Conservation (phyloP, 2,329 filamentous ascomycete genomes). For the Annulohypoxylon truncatum region DNA sequence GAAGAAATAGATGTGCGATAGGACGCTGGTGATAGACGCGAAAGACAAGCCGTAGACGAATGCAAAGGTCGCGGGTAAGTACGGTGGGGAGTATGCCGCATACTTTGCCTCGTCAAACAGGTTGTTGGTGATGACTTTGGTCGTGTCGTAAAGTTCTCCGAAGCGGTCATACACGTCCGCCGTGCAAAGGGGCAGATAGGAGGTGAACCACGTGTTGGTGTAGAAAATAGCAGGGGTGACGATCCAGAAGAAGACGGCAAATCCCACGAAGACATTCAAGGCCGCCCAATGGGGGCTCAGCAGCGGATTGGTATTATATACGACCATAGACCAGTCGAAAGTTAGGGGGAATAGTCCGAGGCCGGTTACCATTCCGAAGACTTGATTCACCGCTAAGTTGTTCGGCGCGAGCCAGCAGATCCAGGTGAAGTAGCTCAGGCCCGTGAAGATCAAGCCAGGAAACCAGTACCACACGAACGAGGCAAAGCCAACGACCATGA, state of each 20-base stretch:
- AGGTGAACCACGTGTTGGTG: slow-evolving; percentile 62
- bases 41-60: slow-evolving; percentile 48
- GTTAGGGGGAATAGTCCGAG: slow-evolving; percentile 56
- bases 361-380: slow-evolving; percentile 61
- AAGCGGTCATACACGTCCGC: slow-evolving; percentile 66
- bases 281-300: slow-evolving; percentile 59
- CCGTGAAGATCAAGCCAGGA: slow-evolving; percentile 60
- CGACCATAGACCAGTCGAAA: slow-evolving; percentile 55
- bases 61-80: slow-evolving; percentile 44
- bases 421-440: slow-evolving; percentile 59
- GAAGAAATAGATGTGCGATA: slow-evolving; percentile 59
- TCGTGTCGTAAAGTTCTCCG: slow-evolving; percentile 61
- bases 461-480: slow-evolving; percentile 63
- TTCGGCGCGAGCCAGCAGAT: slow-evolving; percentile 62
- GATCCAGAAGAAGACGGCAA: slow-evolving; percentile 60
- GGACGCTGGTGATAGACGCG: slow-evolving; percentile 49
- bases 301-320: slow-evolving; percentile 56
- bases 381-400: slow-evolving; percentile 58
- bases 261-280: slow-evolving; percentile 57
- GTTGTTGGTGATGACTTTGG: slow-evolving; percentile 59
- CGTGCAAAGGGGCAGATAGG: slow-evolving; percentile 64
- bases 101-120: slow-evolving; percentile 62
- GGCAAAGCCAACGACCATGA: slow-evolving; percentile 49
- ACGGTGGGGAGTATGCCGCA: slow-evolving; percentile 59
- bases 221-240: slow-evolving; percentile 60